Conservation (phyloP, 257 asterid species). For the Fraxinus quadrangulata region DNA sequence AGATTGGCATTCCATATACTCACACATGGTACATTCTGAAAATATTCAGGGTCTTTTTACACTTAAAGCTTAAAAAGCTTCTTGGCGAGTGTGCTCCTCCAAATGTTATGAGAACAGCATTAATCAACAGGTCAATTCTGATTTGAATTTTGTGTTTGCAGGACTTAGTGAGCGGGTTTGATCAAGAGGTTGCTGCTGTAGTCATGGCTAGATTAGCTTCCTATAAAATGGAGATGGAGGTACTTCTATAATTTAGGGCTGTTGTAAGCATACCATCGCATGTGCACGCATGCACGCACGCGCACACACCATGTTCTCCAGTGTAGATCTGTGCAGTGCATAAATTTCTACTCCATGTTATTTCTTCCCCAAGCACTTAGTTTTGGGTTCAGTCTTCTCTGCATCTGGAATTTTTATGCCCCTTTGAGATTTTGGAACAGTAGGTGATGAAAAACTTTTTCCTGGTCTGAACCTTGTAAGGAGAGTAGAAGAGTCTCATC, state of each 20-base stretch:
- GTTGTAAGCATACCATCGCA: background rate
- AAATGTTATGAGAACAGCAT: conserved; percentile 13
- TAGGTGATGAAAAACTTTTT: no score
- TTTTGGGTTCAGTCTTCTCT: conserved; percentile 8
- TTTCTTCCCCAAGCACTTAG: conserved; percentile 3
- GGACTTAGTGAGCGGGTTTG: conserved; percentile 94
- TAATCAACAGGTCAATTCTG: conserved; percentile 19
- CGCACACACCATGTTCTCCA: no score
- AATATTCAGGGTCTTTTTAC: background rate
- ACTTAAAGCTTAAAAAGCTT: background rate
- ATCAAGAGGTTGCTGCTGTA: conserved; percentile 97
- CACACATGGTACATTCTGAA: background rate
- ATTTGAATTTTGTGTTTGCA: conserved; percentile 35
- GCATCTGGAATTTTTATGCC: background rate
- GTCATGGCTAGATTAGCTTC: conserved; percentile 91
- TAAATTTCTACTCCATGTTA: background rate
- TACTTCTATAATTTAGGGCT: conserved; percentile 25
- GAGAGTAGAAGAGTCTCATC: no score
- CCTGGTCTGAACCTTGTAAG: no score
- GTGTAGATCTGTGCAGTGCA: background rate
- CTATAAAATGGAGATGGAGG: conserved; percentile 97
- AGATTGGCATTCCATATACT: background rate
- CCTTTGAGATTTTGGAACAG: background rate
- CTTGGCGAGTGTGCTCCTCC: background rate
- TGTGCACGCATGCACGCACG: background rate